These are phyloP conservation scores for Scalesia atractyloides DNA, from an alignment of 129 eudicot species.

Conservation along the genomic window DNA sequence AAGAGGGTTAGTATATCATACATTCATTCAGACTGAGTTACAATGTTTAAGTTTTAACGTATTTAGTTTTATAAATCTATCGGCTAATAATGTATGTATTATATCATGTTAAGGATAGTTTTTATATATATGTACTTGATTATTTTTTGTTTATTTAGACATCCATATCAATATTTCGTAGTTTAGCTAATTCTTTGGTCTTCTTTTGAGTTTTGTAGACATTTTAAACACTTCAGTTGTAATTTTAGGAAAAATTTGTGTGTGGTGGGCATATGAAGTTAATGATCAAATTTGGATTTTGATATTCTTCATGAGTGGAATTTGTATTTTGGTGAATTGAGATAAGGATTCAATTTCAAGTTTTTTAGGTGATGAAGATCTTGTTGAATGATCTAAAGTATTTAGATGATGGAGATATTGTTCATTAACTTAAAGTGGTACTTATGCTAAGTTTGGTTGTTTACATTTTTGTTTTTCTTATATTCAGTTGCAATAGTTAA, in stretches of 20 bases:
- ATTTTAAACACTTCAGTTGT: neutral
- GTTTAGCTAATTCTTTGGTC: neutral
- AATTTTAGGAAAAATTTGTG: neutral
- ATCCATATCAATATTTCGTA: neutral
- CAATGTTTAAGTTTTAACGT: neutral
- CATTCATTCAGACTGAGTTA: neutral
- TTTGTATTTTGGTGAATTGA: no score
- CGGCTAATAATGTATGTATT: neutral
- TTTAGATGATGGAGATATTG: no score
- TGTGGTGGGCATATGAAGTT: no score
- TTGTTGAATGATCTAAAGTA: no score
- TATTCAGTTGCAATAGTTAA: no score
- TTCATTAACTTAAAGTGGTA: no score
- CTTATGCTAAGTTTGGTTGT: no score
- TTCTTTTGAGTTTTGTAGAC: neutral
- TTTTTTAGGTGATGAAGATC: no score
- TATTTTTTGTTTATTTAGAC: neutral
- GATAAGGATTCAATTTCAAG: no score
- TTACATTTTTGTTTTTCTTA: no score
- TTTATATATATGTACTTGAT: neutral
- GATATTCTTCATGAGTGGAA: no score
- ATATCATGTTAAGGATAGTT: neutral
- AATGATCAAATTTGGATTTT: no score
- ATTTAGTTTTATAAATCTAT: neutral
- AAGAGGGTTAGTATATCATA: slow-evolving; percentile 37